These are phyloP conservation scores for Sclerotinia nivalis DNA, from an alignment of 2,329 filamentous ascomycete species.

Conservation along the genomic window DNA sequence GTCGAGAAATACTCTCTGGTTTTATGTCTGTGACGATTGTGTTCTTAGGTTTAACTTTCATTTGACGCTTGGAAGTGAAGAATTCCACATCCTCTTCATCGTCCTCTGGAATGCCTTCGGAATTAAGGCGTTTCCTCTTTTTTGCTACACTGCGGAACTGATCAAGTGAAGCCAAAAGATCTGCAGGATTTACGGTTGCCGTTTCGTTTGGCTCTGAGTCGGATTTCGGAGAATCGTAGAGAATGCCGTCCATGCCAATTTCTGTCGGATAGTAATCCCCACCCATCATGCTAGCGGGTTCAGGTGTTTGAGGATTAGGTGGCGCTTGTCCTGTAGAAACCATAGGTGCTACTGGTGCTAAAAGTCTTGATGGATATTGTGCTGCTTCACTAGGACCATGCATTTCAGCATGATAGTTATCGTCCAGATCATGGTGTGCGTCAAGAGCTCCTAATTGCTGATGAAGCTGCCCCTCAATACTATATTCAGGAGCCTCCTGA, in stretches of 20 bases:
- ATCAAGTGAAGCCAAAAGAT: conserved; percentile 31
- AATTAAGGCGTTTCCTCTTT: conserved; percentile 31
- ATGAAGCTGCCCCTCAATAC: neutral
- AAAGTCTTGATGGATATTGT: conserved; percentile 33
- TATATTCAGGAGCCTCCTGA: neutral
- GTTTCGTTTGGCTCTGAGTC: conserved; percentile 26
- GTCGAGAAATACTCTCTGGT: conserved; percentile 14
- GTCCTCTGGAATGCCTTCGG: conserved; percentile 26
- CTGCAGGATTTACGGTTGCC: conserved; percentile 33
- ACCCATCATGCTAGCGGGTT: conserved; percentile 38
- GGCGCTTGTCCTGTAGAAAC: conserved; percentile 27
- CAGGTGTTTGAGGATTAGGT: conserved; percentile 32
- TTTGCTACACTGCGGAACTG: conserved; percentile 27
- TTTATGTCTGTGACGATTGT: conserved; percentile 3
- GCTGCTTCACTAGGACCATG: conserved; percentile 19
- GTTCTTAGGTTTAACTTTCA: conserved; percentile 30
- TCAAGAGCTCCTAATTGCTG: conserved; percentile 17
- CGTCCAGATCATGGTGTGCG: conserved; percentile 32
- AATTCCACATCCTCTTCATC: conserved; percentile 36
- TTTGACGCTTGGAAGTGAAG: conserved; percentile 35
- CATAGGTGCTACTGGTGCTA: conserved; percentile 32
- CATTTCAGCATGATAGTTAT: conserved; percentile 16
- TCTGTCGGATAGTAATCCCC: conserved; percentile 39
- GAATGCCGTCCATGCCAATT: conserved; percentile 37
- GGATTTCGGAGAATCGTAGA: conserved; percentile 37